These are phyloP conservation scores for Amoebophrya sp. DNA, from an alignment of 169 alveolate genomes.

Conservation along the genomic window DNA sequence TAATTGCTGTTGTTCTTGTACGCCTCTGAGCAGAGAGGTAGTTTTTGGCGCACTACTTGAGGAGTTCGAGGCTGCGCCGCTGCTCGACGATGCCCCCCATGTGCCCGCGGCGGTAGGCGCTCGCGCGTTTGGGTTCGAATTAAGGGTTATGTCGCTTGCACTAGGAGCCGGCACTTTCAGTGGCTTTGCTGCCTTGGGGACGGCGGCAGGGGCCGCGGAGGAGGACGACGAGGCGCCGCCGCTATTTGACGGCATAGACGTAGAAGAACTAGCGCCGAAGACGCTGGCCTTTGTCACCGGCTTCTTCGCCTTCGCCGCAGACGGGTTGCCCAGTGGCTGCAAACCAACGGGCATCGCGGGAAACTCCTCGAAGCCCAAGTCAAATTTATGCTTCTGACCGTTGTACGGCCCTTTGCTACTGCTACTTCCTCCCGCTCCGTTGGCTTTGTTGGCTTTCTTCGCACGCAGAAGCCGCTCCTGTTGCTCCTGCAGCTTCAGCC, in stretches of 20 bases:
- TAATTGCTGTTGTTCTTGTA: background rate
- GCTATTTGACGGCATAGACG: too few species aligned
- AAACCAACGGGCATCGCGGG: background rate
- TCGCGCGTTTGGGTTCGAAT: background rate
- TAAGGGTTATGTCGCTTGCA: background rate
- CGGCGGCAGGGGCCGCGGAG: background rate
- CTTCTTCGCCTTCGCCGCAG: background rate
- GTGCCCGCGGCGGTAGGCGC: background rate
- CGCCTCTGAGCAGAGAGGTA: background rate
- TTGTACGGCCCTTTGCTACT: background rate
- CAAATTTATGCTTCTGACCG: background rate
- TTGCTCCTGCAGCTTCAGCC: background rate
- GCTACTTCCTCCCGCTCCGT: too few species aligned
- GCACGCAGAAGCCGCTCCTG: background rate
- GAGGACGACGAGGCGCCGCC: background rate
- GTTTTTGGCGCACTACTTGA: background rate
- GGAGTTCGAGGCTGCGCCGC: too few species aligned
- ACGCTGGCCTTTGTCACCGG: background rate
- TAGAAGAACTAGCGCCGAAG: background rate
- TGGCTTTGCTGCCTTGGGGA: background rate
- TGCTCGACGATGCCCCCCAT: background rate
- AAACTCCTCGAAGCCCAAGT: background rate
- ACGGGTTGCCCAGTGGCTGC: background rate
- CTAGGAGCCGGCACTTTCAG: background rate
- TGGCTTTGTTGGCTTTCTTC: background rate